Conservation (phyloP, 345 rosid species). For the thale cress (Arabidopsis thaliana) region DNA sequence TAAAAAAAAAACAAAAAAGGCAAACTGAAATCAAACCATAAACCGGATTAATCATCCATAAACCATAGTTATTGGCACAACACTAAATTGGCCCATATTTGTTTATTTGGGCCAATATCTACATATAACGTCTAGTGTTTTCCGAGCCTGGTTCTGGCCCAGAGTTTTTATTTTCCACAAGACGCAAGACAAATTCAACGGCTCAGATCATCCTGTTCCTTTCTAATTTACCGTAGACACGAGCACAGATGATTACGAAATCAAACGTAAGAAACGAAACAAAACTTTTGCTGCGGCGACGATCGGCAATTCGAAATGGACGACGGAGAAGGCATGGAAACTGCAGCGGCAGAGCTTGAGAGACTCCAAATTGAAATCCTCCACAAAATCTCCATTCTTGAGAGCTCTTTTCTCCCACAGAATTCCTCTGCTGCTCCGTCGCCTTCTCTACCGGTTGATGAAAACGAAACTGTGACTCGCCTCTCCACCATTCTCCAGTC, state of each 20-base stretch:
- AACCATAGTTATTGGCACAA: too few relatives aligned
- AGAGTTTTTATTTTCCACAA: background rate
- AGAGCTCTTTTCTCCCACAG: constrained; percentile 47
- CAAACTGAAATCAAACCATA: too few relatives aligned
- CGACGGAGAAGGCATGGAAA: constrained; percentile 47
- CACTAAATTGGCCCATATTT: too few relatives aligned
- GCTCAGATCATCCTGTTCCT: background rate
- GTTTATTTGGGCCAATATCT: too few relatives aligned
- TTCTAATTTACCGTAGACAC: background rate
- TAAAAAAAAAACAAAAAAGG: too few relatives aligned
- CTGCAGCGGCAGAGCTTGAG: constrained; percentile 63
- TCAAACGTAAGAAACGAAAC: constrained; percentile 8
- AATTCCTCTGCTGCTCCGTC: constrained; percentile 25
- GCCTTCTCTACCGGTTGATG: constrained; percentile 34
- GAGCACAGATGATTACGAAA: constrained; percentile 5
- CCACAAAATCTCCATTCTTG: constrained; percentile 57
- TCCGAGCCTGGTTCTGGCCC: background rate
- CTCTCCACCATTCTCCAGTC: constrained; percentile 70
- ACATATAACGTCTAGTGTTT: too few relatives aligned
- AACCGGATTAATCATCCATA: background rate
- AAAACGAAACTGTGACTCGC: constrained; percentile 56
- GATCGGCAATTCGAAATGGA: constrained; percentile 2
- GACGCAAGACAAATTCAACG: constrained; percentile 5
- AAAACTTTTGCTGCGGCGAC: constrained; percentile 3
- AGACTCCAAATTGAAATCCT: constrained; percentile 61